A percentile compares a stretch with the other conserved stretches of the same genome.
Conservation (phyloP, 192 early-diverging fungal species). For the Umbelopsis sp. region DNA sequence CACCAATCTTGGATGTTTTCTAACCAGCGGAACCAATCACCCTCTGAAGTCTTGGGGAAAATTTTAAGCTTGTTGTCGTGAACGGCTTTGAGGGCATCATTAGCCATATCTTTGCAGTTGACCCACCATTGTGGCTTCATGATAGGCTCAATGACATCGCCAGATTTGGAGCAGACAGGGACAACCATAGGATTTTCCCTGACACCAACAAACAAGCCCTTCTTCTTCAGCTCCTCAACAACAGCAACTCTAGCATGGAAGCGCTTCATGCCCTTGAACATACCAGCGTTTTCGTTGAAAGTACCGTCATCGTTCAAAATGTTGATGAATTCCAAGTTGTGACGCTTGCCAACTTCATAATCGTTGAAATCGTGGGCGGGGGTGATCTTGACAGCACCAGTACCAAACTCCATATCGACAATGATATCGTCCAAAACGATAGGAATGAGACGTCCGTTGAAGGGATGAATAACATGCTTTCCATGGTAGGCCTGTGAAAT, state of each 20-base stretch:
- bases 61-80: conserved; percentile 82
- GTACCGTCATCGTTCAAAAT: conserved; percentile 97
- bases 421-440: conserved; percentile 86
- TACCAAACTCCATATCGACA: conserved; percentile 93
- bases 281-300: conserved; percentile 88
- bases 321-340: conserved; percentile 94
- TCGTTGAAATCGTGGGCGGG: conserved; percentile 98
- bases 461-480: conserved; percentile 93
- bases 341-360: conserved; percentile 94
- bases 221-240: conserved; percentile 84
- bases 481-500: conserved; percentile 82
- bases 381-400: conserved; percentile 99
- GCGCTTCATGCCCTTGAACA: conserved; percentile 86
- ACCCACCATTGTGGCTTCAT: conserved; percentile 99
- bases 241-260: conserved; percentile 93
- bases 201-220: conserved; percentile 85
- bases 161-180: conserved; percentile 85
- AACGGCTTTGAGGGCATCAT: conserved; percentile 79
- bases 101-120: conserved; percentile 86
- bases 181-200: conserved; percentile 93
- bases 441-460: conserved; percentile 87
- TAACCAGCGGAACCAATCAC: conserved; percentile 97
- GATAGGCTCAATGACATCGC: conserved; percentile 95
- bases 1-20: conserved; percentile 98
- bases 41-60: conserved; percentile 80